phyloP scores from a whole-genome alignment of 768 basidiomycete species.

The Podaxis sp. region DNA sequence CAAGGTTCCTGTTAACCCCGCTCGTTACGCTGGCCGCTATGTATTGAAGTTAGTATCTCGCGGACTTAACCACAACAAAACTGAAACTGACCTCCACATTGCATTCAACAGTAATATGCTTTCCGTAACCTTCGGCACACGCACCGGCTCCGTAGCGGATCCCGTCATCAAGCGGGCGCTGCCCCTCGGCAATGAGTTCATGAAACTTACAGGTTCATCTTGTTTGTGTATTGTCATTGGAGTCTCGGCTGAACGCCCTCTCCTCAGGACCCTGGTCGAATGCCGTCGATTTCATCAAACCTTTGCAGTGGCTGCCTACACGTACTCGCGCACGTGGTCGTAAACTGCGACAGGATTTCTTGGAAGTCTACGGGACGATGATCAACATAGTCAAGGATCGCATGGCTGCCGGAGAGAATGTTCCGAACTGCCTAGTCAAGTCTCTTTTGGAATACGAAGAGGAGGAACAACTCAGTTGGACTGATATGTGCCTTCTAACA shows the following conservation, averaged over 20 bases:
- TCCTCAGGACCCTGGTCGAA: slow-evolving; percentile 42
- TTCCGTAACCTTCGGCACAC: slow-evolving; percentile 37
- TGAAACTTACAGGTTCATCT: slow-evolving; percentile 18
- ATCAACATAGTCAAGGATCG: slow-evolving; percentile 33
- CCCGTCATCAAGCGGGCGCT: slow-evolving; percentile 35
- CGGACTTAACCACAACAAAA: no score
- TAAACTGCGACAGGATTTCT: slow-evolving; percentile 34
- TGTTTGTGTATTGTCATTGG: no score
- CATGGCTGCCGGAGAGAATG: slow-evolving; percentile 32
- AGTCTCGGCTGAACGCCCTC: no score
- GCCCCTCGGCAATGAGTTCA: slow-evolving; percentile 40
- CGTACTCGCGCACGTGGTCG: slow-evolving; percentile 32
- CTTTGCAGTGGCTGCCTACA: slow-evolving; percentile 40
- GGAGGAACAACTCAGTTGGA: slow-evolving; percentile 33
- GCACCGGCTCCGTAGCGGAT: slow-evolving; percentile 34
- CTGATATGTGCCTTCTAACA: slow-evolving; percentile 38
- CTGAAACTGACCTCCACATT: no score
- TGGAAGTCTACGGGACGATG: slow-evolving; percentile 36
- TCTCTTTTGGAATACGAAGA: slow-evolving; percentile 31
- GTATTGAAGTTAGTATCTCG: slow-evolving; percentile 11
- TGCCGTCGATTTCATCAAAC: slow-evolving; percentile 39
- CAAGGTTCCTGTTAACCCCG: slow-evolving; percentile 35
- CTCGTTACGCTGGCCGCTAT: slow-evolving; percentile 35
- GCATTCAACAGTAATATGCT: slow-evolving; percentile 36
- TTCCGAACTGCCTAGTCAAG: slow-evolving; percentile 43